Conservation (phyloP, 2,329 filamentous ascomycete genomes). For the Venturia effusa region DNA sequence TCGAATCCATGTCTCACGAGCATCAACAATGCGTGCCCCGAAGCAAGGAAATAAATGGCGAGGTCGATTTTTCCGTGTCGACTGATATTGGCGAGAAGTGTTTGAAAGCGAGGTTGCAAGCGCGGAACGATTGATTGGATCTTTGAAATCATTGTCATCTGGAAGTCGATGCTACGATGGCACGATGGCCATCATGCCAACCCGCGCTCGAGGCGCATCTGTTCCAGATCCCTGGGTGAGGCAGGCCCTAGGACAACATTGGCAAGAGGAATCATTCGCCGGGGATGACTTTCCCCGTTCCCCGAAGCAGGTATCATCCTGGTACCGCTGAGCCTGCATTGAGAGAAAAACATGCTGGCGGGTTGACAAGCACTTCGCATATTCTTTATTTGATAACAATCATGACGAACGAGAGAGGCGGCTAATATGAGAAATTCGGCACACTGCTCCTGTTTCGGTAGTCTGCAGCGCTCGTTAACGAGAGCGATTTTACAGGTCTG, state of each 20-base stretch:
- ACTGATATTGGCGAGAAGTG: not conserved
- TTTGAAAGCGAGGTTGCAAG: not conserved
- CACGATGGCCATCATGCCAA: not conserved
- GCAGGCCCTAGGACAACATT: not conserved
- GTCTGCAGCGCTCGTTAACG: not conserved
- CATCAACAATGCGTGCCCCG: not conserved
- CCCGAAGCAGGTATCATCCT: not conserved
- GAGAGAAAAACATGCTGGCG: not conserved
- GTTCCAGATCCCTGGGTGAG: not conserved
- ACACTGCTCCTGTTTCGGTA: not conserved
- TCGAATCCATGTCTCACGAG: not conserved
- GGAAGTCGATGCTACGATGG: not conserved
- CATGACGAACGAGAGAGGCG: not conserved
- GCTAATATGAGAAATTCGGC: not conserved
- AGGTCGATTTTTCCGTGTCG: not conserved
- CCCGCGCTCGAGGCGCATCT: not conserved
- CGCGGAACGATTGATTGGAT: not conserved
- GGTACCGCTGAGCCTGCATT: not conserved
- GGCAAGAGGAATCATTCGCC: not conserved
- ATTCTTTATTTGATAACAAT: not conserved
- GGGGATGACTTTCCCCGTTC: not conserved
- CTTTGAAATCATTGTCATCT: not conserved
- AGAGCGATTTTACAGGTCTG: not conserved
- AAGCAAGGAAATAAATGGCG: not conserved
- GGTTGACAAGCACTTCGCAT: not conserved